Evolutionary conservation across 176 grass and related monocot genomes (phyloP).

Genomic region (Carex cristatella): DNA sequence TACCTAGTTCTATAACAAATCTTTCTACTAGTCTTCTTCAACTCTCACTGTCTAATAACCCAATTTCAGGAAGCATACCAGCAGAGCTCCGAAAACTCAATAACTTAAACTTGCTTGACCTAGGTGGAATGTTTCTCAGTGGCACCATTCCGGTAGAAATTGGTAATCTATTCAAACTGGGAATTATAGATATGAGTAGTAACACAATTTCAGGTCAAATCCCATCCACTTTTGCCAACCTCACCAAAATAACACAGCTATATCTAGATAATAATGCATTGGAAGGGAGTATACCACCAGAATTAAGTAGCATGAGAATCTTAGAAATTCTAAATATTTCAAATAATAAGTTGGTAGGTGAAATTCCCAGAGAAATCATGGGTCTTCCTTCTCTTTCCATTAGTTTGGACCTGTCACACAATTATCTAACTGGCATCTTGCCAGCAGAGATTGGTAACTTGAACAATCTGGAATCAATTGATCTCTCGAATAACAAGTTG

Average conservation of each 20-base stretch:
- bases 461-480: too few species aligned
- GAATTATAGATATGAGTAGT: background rate
- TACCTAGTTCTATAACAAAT: slow-evolving; percentile 29
- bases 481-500: too few species aligned
- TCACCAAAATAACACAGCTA: background rate
- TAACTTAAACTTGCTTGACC: background rate
- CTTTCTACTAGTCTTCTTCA: background rate
- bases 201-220: background rate
- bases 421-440: too few species aligned
- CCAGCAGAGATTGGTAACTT: too few species aligned
- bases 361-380: too few species aligned
- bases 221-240: background rate
- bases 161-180: background rate
- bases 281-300: background rate
- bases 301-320: slow-evolving; percentile 6
- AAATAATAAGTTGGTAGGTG: slow-evolving; percentile 20
- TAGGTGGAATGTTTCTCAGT: background rate
- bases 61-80: background rate
- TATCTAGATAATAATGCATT: background rate
- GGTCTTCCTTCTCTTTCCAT: too few species aligned
- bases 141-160: background rate
- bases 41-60: background rate
- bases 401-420: too few species aligned
- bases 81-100: background rate
- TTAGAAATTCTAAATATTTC: background rate